A percentile compares a stretch with the other conserved stretches of the same genome.
phyloP scores from a whole-genome alignment of 2,329 filamentous ascomycete genomes.

The Fusarium nygamai region DNA sequence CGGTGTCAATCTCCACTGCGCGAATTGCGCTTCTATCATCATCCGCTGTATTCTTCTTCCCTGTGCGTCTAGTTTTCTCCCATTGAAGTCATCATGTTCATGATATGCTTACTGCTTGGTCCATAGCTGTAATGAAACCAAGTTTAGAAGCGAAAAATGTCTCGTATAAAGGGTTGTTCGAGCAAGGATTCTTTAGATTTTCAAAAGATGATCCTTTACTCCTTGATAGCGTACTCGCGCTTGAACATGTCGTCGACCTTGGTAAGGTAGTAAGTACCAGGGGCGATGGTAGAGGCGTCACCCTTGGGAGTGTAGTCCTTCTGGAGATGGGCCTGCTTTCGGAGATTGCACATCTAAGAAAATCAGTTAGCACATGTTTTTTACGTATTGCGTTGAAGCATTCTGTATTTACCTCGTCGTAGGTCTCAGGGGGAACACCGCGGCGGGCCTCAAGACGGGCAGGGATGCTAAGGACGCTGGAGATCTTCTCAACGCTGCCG shows the following conservation, averaged over 20 bases:
- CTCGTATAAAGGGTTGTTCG: conserved; percentile 17
- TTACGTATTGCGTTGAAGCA: neutral
- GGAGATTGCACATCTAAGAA: conserved; percentile 77
- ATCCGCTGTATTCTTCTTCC: conserved; percentile 37
- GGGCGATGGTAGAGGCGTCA: conserved; percentile 70
- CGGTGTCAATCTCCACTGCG: conserved; percentile 27
- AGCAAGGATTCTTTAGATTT: conserved; percentile 25
- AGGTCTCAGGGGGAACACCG: conserved; percentile 74
- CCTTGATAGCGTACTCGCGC: conserved; percentile 80
- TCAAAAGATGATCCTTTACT: conserved; percentile 54
- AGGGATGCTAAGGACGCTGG: conserved; percentile 75
- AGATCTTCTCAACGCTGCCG: conserved; percentile 74
- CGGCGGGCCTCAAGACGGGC: conserved; percentile 73
- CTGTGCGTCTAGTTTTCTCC: conserved; percentile 42
- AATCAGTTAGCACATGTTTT: conserved; percentile 33
- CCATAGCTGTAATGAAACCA: conserved; percentile 14
- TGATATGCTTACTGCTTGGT: conserved; percentile 30
- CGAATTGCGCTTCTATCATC: conserved; percentile 39
- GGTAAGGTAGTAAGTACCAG: conserved; percentile 81
- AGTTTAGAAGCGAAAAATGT: conserved; percentile 25
- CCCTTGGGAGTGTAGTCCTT: conserved; percentile 80
- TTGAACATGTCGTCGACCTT: conserved; percentile 89
- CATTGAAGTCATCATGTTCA: conserved; percentile 35
- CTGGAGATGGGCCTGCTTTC: conserved; percentile 84
- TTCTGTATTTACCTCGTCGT: conserved; percentile 71